Evolutionary conservation across 495 filamentous ascomycete genomes (phyloP), one percentile per base, ranked within the genome.

Genomic region (Bathelium albidoporum): DNA sequence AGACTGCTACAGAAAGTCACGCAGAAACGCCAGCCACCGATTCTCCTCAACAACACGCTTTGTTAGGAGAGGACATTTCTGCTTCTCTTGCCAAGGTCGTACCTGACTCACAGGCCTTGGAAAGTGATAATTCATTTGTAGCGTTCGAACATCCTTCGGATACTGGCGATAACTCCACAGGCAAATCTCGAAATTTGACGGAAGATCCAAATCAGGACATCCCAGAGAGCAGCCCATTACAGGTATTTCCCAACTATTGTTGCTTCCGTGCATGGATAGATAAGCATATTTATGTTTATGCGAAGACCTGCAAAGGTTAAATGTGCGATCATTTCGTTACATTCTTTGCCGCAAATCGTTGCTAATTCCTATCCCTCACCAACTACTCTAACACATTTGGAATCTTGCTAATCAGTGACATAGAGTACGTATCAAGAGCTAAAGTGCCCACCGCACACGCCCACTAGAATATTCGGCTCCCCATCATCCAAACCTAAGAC

Each of bases 221-320:
- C 49, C 49, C 49, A 29, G 49, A 55, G 24, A 55, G 49, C 49
- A 55, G 49, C 49, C 49, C 24, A 55, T 28, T 29, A 55, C 22
- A 55, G 49, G 49, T 55, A 55, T 29, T 55, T 55, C 49, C 20
- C 49, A 29, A 3, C 29, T 55, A 55, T 29, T 24, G 10, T 55
- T 55, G 49, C 49, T 55, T 55, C 24, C 24, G 24, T 16, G 49
- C 49, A 11, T 55, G 49, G 49, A 55, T 9, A 26, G 49, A 55
- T 29, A 12, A 55, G 24, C 16, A 55, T 55, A 55, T 55, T 29
- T 55, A 28, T 24, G 16, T 55, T 28, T 5, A 55, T 55, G 49
- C 49, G 24, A 55, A 55, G 20, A 28, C 24, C 16, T 20, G 49
- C 49, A 55, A 29, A 29, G 49, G 9, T 24, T 55, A 55, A 55